A percentile compares a stretch with the other conserved stretches of the same genome.
phyloP scores from a whole-genome alignment of 2,329 filamentous ascomycete species.

The Beauveria sp. region DNA sequence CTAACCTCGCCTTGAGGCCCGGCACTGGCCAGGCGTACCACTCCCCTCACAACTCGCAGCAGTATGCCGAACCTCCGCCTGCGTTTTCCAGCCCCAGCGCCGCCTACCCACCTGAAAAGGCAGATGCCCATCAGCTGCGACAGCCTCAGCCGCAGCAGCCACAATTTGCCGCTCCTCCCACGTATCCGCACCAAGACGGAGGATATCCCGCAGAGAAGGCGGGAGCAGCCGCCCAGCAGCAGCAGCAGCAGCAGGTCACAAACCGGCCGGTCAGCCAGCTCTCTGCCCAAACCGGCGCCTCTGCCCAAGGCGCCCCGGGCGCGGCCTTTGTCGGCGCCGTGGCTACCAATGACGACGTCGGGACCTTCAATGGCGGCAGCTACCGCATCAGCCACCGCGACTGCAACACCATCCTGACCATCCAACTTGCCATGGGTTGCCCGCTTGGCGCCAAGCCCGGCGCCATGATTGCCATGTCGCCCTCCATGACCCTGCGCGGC shows the following conservation, averaged over 20 bases:
- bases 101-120: constrained; percentile 13
- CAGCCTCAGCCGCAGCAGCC: constrained; percentile 23
- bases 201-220: constrained; percentile 25
- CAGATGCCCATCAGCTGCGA: constrained; percentile 15
- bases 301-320: constrained; percentile 18
- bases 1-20: constrained; percentile 19
- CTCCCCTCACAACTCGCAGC: background rate
- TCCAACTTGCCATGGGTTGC: constrained; percentile 85
- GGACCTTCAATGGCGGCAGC: constrained; percentile 94
- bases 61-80: constrained; percentile 4
- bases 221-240: constrained; percentile 14
- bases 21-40: background rate
- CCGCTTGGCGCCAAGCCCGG: constrained; percentile 76
- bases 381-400: constrained; percentile 91
- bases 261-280: constrained; percentile 24
- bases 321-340: constrained; percentile 56
- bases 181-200: constrained; percentile 13
- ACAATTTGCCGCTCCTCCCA: constrained; percentile 17
- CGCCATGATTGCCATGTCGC: constrained; percentile 91
- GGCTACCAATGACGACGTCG: constrained; percentile 70
- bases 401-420: constrained; percentile 78
- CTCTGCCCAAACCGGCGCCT: constrained; percentile 18
- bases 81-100: constrained; percentile 12
- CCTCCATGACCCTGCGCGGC: constrained; percentile 77
- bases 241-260: constrained; percentile 16